These are phyloP conservation scores for Kingdonia uniflora DNA, from an alignment of 164 flowering plant genomes.

Conservation along the genomic window DNA sequence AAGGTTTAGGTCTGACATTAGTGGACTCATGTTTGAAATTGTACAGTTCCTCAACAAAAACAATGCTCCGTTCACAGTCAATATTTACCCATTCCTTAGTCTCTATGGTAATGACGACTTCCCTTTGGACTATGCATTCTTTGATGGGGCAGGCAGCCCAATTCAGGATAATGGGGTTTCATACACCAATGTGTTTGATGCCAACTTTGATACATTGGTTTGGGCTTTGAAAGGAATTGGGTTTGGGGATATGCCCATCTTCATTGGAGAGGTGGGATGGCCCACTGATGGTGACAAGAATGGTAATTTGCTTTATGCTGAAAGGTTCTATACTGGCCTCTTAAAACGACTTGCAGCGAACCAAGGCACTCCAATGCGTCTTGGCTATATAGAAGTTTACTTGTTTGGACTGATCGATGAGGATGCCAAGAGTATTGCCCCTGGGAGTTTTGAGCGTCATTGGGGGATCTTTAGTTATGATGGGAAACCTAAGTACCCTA, in stretches of 20 bases:
- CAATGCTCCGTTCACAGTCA: conserved; percentile 12
- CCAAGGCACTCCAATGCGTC: conserved; percentile 11
- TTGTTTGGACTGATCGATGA: conserved; percentile 14
- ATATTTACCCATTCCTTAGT: conserved; percentile 15
- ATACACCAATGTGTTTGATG: conserved; percentile 14
- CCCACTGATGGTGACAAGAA: conserved; percentile 16
- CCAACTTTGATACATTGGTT: conserved; percentile 14
- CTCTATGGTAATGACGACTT: conserved; percentile 9
- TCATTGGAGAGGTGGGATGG: conserved; percentile 16
- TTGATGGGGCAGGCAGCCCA: conserved; percentile 10
- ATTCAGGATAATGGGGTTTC: conserved; percentile 8
- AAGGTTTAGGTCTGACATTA: conserved; percentile 15
- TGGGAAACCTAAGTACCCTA: conserved; percentile 14
- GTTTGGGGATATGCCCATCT: conserved; percentile 7
- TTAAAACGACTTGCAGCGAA: conserved; percentile 6
- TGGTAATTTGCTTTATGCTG: conserved; percentile 5
- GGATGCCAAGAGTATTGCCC: conserved; percentile 15
- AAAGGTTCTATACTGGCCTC: conserved; percentile 11
- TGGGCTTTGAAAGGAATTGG: conserved; percentile 9
- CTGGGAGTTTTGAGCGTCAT: conserved; percentile 13
- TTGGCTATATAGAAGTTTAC: conserved; percentile 10
- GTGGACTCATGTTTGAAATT: conserved; percentile 9
- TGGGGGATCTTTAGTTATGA: conserved; percentile 16
- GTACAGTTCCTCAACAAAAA: conserved; percentile 10
- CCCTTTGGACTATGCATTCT: conserved; percentile 12